phyloP scores from a whole-genome alignment of 2,329 filamentous ascomycete genomes.

The Fusarium transvaalense region DNA sequence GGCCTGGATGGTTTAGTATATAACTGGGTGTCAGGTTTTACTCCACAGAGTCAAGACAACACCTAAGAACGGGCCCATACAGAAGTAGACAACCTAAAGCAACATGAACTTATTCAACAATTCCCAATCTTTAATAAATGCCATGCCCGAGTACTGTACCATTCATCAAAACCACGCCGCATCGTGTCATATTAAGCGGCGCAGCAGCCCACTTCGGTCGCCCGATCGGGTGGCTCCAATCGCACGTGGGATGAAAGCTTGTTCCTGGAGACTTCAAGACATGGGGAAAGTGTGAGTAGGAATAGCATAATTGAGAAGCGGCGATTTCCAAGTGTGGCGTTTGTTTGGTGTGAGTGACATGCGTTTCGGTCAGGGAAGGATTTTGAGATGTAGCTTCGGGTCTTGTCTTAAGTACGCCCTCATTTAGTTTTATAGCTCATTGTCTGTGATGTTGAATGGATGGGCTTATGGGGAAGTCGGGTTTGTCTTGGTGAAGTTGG shows the following conservation, averaged over 20 bases:
- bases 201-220: constrained; percentile 35
- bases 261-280: constrained; percentile 14
- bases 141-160: not conserved
- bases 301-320: not conserved
- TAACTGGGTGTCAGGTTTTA: not conserved
- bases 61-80: too few species aligned
- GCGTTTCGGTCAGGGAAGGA: constrained; percentile 13
- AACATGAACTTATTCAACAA: not conserved
- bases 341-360: constrained; percentile 3
- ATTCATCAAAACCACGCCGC: not conserved
- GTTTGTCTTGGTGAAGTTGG: too few species aligned
- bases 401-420: not conserved
- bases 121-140: not conserved
- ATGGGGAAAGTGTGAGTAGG: not conserved
- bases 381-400: not conserved
- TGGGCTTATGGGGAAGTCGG: too few species aligned
- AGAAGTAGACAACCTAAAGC: too few species aligned
- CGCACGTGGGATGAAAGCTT: constrained; percentile 35
- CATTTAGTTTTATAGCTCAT: not conserved
- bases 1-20: too few species aligned
- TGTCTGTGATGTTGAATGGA: not conserved
- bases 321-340: constrained; percentile 9
- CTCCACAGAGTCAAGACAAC: not conserved
- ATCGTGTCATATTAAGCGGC: constrained; percentile 13
- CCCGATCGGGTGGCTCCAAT: constrained; percentile 34